phyloP scores from a whole-genome alignment of 2,329 filamentous ascomycete species.

The Verticillium nubilum region DNA sequence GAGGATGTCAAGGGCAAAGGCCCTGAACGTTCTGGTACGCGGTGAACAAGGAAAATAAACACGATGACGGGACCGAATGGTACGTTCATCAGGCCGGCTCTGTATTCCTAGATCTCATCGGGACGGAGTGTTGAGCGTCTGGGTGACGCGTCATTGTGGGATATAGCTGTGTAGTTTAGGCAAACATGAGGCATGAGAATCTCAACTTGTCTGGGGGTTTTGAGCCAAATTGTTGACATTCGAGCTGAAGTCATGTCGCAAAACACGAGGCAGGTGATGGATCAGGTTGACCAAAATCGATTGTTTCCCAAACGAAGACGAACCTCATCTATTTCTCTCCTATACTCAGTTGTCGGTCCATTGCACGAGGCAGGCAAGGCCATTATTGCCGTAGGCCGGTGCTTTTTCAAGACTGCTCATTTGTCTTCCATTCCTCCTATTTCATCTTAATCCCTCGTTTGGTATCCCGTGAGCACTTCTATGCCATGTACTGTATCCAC shows the following conservation, averaged over 20 bases:
- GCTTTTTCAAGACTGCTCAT: not conserved
- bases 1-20: constrained; percentile 28
- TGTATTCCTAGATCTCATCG: not conserved
- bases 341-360: no score
- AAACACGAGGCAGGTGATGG: no score
- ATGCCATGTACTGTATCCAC: not conserved
- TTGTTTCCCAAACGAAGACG: no score
- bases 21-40: not conserved
- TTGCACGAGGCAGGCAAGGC: no score
- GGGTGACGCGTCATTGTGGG: not conserved
- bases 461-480: not conserved
- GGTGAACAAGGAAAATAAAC: not conserved
- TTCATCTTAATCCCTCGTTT: not conserved
- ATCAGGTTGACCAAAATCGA: no score
- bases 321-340: no score
- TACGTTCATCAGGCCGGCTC: not conserved
- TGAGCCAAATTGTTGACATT: no score
- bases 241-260: no score
- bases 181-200: not conserved
- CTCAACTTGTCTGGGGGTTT: not conserved
- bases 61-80: not conserved
- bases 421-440: not conserved
- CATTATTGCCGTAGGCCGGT: not conserved
- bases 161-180: not conserved
- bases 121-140: not conserved